Conservation (phyloP, 2,329 filamentous ascomycete genomes). For the Orbilia oligospora region DNA sequence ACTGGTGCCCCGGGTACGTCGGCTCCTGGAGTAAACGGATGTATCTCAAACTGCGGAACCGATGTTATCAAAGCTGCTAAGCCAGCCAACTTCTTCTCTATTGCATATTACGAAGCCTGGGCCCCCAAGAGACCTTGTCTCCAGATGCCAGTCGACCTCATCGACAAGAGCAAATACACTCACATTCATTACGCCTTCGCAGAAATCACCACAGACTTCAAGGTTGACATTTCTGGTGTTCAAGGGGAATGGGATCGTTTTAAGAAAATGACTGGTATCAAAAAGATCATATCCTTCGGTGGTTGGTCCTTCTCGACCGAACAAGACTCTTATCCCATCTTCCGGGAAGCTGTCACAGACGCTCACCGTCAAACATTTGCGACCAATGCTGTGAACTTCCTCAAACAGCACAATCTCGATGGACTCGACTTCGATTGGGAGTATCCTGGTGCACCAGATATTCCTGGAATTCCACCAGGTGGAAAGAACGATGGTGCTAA, state of each 20-base stretch:
- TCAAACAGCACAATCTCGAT: constrained; percentile 68
- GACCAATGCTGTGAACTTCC: constrained; percentile 66
- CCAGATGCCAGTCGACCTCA: constrained; percentile 58
- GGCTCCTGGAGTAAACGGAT: constrained; percentile 59
- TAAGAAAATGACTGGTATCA: constrained; percentile 64
- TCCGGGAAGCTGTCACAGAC: constrained; percentile 65
- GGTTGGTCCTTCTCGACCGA: constrained; percentile 63
- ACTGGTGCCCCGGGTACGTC: constrained; percentile 62
- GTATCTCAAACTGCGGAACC: constrained; percentile 62
- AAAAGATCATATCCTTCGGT: constrained; percentile 65
- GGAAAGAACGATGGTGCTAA: constrained; percentile 64
- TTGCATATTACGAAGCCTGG: constrained; percentile 62
- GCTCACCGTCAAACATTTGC: constrained; percentile 66
- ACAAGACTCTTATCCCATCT: constrained; percentile 60
- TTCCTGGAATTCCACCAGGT: constrained; percentile 64
- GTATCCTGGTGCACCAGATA: constrained; percentile 65
- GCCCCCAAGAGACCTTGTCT: constrained; percentile 45
- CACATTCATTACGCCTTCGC: constrained; percentile 64
- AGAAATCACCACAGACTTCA: constrained; percentile 57
- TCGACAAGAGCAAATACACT: constrained; percentile 59
- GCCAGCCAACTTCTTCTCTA: constrained; percentile 34
- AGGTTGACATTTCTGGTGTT: constrained; percentile 49
- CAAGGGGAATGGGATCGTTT: constrained; percentile 65
- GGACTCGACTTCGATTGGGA: constrained; percentile 71
- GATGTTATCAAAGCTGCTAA: constrained; percentile 26